Base-by-base conservation (phyloP, 2,329 filamentous ascomycete genomes). In the Neophaeococcomyces mojaviensis region DNA sequence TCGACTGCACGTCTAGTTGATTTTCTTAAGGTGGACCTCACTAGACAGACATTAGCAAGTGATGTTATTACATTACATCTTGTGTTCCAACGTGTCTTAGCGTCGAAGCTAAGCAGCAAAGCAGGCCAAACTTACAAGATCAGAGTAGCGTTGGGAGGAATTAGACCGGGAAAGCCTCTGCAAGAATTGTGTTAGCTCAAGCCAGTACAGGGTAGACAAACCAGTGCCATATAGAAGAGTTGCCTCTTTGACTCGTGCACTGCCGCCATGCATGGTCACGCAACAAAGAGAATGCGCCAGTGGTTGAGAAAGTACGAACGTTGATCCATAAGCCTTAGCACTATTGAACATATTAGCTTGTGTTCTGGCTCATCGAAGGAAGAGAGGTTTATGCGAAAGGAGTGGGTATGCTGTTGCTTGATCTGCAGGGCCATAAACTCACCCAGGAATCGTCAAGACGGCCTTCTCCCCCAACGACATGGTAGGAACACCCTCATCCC, bases 371-470 rank as follows among this genome's bases (percentile, higher is more conserved):
- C 15, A 30, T 18, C 3, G 22, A 20, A 15, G 7, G 10, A 34
- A 15, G 22, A 19, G 10, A 7, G n/a, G 18, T 4, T 2, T 3
- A 18, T n/a, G n/a, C n/a, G 24, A 28, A 5, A 28, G 10, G 24
- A 10, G 5, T 10, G 24, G 10, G 24, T 6, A 28, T 28, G 24
- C 24, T 28, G 24, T 28, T 28, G 24, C 10, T 6, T 10, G 24
- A 28, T 28, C 5, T 10, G 24, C 24, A 10, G 24, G 24, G 26
- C 16, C 15, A 26, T 9, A 16, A 22, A 61, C 77, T 66, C 75
- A 88, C 84, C 77, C 74, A 53, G 82, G 77, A 63, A 97, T 96
- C 56, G 82, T 84, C 54, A 98, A 75, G 42, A 79, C 86, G 44
- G 88, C 82, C 73, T 86, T 90, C 77, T 97, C 90, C 64, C 90